These are phyloP conservation scores for Larix kaempferi DNA, from an alignment of 75 land plant genomes.

Conservation along the genomic window DNA sequence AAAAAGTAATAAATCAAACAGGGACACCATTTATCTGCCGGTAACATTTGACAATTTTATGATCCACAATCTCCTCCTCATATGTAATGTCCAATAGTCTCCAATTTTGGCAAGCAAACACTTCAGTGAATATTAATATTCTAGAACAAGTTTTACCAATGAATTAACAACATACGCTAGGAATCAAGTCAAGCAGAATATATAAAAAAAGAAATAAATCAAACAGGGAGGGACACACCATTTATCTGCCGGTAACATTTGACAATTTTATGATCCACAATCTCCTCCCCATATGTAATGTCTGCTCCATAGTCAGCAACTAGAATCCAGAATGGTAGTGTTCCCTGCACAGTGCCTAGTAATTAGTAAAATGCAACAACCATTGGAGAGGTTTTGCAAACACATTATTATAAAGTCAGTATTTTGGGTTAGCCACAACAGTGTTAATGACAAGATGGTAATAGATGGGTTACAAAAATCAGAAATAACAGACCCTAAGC, in stretches of 20 bases:
- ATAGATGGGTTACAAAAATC: not conserved
- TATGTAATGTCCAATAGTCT: constrained; percentile 67
- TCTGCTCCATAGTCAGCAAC: constrained; percentile 96
- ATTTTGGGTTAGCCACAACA: too few relatives aligned
- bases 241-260: constrained; percentile 73
- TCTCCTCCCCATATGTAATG: constrained; percentile 92
- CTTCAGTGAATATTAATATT: not conserved
- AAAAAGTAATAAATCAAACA: not conserved
- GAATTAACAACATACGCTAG: not conserved
- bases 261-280: constrained; percentile 81
- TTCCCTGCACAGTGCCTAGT: constrained; percentile 50
- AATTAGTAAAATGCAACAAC: not conserved
- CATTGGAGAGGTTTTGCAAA: not conserved
- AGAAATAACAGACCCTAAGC: not conserved
- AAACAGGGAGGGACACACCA: constrained; percentile 37
- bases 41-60: constrained; percentile 72
- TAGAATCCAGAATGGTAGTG: constrained; percentile 78
- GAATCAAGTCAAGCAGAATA: not conserved
- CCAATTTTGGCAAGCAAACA: not conserved
- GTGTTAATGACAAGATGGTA: not conserved
- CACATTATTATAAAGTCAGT: not conserved
- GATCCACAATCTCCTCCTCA: constrained; percentile 93
- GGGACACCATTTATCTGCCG: constrained; percentile 66
- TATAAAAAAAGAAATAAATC: not conserved
- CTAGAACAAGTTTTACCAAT: not conserved